Conservation (phyloP, 148 eudicot species). For the Fallopia convolvulus region DNA sequence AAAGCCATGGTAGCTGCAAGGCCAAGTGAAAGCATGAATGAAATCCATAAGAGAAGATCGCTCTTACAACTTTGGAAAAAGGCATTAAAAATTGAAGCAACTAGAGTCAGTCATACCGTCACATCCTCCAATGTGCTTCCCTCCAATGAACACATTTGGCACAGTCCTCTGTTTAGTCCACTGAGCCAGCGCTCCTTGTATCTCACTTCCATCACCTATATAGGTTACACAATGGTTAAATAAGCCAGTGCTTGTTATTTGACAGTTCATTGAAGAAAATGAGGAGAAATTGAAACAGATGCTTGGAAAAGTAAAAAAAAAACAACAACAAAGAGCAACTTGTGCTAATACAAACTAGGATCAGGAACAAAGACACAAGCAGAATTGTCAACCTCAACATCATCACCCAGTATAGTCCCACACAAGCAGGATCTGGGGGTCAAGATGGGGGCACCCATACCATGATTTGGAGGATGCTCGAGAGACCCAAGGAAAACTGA, state of each 20-base stretch:
- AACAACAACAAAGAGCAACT: background rate
- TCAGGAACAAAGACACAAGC: no score
- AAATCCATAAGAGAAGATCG: background rate
- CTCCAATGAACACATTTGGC: conserved; percentile 79
- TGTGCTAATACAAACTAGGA: background rate
- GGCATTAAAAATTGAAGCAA: background rate
- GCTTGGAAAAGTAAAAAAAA: background rate
- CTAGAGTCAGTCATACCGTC: conserved; percentile 46
- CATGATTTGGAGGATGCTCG: no score
- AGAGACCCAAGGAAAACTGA: no score
- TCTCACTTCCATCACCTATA: conserved; percentile 67
- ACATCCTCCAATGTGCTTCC: conserved; percentile 86
- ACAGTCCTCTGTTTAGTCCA: conserved; percentile 73
- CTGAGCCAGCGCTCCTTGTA: conserved; percentile 54
- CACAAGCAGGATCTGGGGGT: no score
- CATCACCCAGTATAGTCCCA: no score
- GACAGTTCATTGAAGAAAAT: background rate
- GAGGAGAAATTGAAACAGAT: background rate
- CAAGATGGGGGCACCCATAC: no score
- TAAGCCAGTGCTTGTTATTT: background rate
- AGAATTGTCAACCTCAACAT: no score
- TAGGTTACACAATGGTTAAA: background rate
- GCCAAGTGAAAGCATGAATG: background rate
- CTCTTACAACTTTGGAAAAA: background rate
- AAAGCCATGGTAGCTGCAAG: conserved; percentile 37